Conservation (phyloP, 1,139 yeast species). For the Geotrichum restrictum region DNA sequence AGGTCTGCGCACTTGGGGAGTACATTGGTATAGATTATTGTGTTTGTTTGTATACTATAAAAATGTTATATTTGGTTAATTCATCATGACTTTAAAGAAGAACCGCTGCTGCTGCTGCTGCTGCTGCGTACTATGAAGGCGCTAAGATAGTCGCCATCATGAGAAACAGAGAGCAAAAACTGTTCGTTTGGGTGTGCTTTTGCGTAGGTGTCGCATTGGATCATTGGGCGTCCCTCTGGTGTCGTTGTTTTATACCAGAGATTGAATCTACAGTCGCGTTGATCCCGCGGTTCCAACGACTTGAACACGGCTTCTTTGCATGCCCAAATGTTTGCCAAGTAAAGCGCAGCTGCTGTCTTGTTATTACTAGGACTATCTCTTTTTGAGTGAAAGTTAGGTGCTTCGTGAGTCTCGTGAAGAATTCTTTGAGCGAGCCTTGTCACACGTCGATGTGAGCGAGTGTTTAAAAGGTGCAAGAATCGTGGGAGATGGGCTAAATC, state of each 20-base stretch:
- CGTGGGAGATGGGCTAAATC: conserved; percentile 56
- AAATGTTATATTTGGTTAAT: neutral
- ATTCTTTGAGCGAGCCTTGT: conserved; percentile 49
- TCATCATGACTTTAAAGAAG: neutral
- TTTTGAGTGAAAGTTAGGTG: conserved; percentile 38
- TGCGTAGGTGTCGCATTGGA: conserved; percentile 28
- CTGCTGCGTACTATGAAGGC: conserved; percentile 36
- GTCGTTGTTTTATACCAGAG: conserved; percentile 52
- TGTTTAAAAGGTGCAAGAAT: conserved; percentile 45
- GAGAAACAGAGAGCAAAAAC: conserved; percentile 57
- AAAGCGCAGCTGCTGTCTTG: conserved; percentile 26
- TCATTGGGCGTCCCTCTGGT: neutral
- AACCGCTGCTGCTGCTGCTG: too few species aligned
- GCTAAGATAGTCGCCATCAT: conserved; percentile 54
- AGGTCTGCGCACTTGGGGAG: conserved; percentile 17
- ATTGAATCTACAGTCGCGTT: conserved; percentile 51
- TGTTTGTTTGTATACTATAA: neutral
- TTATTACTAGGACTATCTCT: conserved; percentile 6
- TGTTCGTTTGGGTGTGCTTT: conserved; percentile 41
- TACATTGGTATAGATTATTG: neutral
- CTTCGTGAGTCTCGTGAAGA: conserved; percentile 50
- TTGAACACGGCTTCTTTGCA: conserved; percentile 72
- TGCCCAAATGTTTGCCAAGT: conserved; percentile 67
- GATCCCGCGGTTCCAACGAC: conserved; percentile 50
- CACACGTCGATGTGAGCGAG: conserved; percentile 32